phyloP scores from a whole-genome alignment of 2,329 filamentous ascomycete species.

The Blumeriella jaapii region DNA sequence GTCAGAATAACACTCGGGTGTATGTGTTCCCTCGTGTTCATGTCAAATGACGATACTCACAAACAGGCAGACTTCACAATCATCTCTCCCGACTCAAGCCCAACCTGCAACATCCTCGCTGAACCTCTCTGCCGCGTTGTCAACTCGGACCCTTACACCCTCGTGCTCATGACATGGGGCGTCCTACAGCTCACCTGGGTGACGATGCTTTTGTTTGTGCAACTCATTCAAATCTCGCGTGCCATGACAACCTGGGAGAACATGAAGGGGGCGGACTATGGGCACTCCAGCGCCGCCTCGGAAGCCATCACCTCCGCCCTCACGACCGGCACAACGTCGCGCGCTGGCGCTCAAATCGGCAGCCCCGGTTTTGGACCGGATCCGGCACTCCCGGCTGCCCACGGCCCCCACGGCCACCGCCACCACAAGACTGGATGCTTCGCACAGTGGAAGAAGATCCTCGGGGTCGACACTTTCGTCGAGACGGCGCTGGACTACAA shows the following conservation, averaged over 20 bases:
- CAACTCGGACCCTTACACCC: slow-evolving; percentile 73
- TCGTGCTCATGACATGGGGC: slow-evolving; percentile 70
- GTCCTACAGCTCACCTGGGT: slow-evolving; percentile 87
- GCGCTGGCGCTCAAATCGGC: slow-evolving; percentile 60
- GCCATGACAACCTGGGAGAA: slow-evolving; percentile 96
- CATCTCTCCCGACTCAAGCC: too few relatives aligned
- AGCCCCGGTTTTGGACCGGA: slow-evolving; percentile 53
- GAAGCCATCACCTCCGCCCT: slow-evolving; percentile 62
- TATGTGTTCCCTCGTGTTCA: slow-evolving; percentile 40
- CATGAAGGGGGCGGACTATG: slow-evolving; percentile 69
- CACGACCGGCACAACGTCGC: slow-evolving; percentile 53
- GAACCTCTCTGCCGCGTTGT: slow-evolving; percentile 62
- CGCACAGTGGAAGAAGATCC: slow-evolving; percentile 68
- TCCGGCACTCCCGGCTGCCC: slow-evolving; percentile 35
- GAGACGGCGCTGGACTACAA: slow-evolving; percentile 71
- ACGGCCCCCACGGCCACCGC: slow-evolving; percentile 34
- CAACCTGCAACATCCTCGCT: slow-evolving; percentile 65
- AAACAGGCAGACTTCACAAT: too few relatives aligned
- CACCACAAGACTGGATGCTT: slow-evolving; percentile 55
- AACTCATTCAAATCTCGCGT: slow-evolving; percentile 81
- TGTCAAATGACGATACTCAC: too few relatives aligned
- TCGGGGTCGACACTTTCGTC: slow-evolving; percentile 89
- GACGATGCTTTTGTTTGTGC: slow-evolving; percentile 90
- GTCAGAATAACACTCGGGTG: slow-evolving; percentile 63
- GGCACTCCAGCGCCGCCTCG: slow-evolving; percentile 37